These are phyloP conservation scores for Pseudocercospora ulei DNA, from an alignment of 2,329 filamentous ascomycete species.

Conservation along the genomic window DNA sequence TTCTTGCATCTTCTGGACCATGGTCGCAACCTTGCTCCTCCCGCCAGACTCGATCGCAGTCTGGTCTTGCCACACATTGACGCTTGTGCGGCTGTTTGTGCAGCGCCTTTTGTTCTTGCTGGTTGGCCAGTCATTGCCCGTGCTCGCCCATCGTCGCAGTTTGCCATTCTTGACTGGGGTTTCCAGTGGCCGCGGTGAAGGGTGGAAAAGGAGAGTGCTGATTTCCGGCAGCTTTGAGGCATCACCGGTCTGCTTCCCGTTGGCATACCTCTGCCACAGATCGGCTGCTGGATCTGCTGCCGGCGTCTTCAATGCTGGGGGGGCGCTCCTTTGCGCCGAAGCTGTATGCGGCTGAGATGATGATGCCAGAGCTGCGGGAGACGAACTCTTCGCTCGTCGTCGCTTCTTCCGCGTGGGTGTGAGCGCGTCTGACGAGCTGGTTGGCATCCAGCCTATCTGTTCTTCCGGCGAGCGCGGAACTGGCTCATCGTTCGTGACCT, in stretches of 20 bases:
- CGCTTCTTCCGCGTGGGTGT: conserved; percentile 37
- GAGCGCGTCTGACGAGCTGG: conserved; percentile 37
- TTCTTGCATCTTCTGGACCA: conserved; percentile 42
- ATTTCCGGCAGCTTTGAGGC: conserved; percentile 37
- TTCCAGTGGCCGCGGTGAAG: conserved; percentile 40
- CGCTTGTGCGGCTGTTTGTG: conserved; percentile 30
- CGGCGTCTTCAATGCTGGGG: conserved; percentile 32
- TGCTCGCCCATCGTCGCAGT: conserved; percentile 44
- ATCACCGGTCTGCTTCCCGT: conserved; percentile 34
- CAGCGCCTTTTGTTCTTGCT: conserved; percentile 36
- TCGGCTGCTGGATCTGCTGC: conserved; percentile 43
- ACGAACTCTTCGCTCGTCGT: conserved; percentile 43
- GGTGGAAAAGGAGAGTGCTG: conserved; percentile 40
- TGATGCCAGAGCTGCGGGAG: conserved; percentile 35
- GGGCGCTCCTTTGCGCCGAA: conserved; percentile 21
- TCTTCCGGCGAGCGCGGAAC: conserved; percentile 50
- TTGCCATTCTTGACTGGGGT: conserved; percentile 42
- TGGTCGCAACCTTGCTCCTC: conserved; percentile 31
- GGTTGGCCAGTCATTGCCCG: conserved; percentile 43
- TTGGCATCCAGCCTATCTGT: conserved; percentile 50
- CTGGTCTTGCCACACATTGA: conserved; percentile 35
- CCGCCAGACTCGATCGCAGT: conserved; percentile 26
- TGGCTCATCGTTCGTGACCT: conserved; percentile 41
- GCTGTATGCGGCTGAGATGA: conserved; percentile 36
- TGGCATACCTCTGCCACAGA: conserved; percentile 41